A percentile compares a stretch with the other conserved stretches of the same genome.
Conservation (phyloP, 176 grass and related monocot species). For the Cenchrus fungigraminus region DNA sequence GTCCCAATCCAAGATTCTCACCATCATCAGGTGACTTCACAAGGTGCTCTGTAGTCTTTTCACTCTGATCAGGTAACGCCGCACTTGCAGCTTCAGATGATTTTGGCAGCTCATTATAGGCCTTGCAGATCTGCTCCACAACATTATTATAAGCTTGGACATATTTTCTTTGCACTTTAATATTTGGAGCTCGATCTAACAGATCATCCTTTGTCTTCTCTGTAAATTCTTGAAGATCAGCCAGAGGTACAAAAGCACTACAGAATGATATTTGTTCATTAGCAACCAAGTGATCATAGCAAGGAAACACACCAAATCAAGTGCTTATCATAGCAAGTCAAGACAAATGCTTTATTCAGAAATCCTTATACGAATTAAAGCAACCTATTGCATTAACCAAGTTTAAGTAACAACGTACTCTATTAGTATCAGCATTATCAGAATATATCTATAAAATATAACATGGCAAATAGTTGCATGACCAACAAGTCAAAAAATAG, state of each 20-base stretch:
- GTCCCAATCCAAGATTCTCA: conserved; percentile 43
- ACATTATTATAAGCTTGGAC: conserved; percentile 63
- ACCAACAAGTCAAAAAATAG: not conserved
- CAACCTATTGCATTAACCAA: not conserved
- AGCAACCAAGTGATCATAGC: conserved; percentile 35
- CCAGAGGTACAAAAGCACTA: conserved; percentile 79
- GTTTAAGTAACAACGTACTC: not conserved
- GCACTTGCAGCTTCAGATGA: conserved; percentile 49
- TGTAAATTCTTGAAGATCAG: conserved; percentile 87
- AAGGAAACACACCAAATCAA: conserved; percentile 19
- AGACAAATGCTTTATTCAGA: conserved; percentile 3
- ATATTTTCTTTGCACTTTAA: conserved; percentile 63
- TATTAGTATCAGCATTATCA: conserved; percentile 13
- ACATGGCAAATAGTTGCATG: not conserved
- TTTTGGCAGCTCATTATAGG: conserved; percentile 64
- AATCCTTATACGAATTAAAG: conserved; percentile 2
- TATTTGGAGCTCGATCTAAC: conserved; percentile 59
- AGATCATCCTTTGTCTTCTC: conserved; percentile 71
- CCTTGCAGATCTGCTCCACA: conserved; percentile 88
- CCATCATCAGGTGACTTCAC: conserved; percentile 50
- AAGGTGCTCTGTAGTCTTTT: conserved; percentile 49
- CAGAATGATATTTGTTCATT: conserved; percentile 43
- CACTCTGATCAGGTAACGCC: conserved; percentile 44
- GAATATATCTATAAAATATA: conserved; percentile 30
- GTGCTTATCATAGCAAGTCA: not conserved